Evolutionary conservation across 805 yeast species (phyloP).

Genomic region (Lachancea cidri): DNA sequence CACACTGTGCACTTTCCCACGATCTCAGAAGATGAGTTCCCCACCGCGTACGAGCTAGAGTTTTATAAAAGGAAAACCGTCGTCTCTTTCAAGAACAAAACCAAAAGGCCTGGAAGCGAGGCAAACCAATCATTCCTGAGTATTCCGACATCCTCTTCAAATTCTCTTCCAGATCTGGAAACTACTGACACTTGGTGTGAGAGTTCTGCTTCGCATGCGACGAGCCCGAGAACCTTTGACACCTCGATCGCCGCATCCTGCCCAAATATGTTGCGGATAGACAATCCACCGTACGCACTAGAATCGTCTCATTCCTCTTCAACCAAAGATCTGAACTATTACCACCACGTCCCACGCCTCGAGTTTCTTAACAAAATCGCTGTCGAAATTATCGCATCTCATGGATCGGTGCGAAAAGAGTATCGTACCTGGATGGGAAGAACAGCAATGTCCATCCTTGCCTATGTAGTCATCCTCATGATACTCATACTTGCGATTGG

Average conservation of each 20-base stretch:
- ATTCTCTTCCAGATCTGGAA: background rate
- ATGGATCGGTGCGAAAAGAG: background rate
- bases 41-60: constrained; percentile 25
- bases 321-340: too few species aligned
- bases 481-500: background rate
- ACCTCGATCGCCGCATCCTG: background rate
- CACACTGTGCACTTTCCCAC: constrained; percentile 21
- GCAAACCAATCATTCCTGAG: too few species aligned
- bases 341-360: background rate
- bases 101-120: background rate
- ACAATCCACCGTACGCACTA: too few species aligned
- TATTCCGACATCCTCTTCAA: too few species aligned
- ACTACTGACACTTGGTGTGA: background rate
- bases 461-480: background rate
- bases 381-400: constrained; percentile 1
- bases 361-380: constrained; percentile 1
- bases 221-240: background rate
- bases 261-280: background rate
- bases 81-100: constrained; percentile 1
- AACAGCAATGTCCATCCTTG: background rate
- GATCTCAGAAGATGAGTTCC: constrained; percentile 23
- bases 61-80: background rate
- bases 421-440: constrained; percentile 2
- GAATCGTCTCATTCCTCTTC: too few species aligned
- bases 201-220: background rate